Evolutionary conservation across 2,329 filamentous ascomycete species (phyloP).

Genomic region (Nemania sp.): DNA sequence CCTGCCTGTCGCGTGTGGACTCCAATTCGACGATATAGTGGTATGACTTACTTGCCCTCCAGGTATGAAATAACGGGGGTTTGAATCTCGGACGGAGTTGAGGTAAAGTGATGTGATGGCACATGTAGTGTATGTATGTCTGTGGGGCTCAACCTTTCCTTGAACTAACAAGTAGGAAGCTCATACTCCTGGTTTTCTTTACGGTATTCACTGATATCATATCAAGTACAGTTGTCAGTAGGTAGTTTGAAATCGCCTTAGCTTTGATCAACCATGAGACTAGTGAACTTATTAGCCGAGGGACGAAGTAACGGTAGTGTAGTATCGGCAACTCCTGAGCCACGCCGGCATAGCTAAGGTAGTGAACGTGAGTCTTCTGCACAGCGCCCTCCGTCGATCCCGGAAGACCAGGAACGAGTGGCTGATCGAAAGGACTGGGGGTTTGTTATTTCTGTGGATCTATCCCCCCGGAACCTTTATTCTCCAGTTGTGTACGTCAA

Average conservation of each 20-base stretch:
- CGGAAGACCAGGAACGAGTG: slow-evolving; percentile 11
- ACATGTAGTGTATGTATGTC: no score
- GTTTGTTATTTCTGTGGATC: slow-evolving; percentile 13
- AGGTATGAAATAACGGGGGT: no score
- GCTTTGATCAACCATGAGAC: no score
- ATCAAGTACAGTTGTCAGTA: not conserved
- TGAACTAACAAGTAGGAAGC: no score
- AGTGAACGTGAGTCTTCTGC: not conserved
- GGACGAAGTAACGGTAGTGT: not conserved
- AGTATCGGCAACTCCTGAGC: not conserved
- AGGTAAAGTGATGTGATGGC: no score
- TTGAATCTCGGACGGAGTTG: no score
- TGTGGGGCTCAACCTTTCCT: no score
- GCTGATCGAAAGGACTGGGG: slow-evolving; percentile 19
- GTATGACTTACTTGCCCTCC: no score
- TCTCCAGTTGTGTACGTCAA: slow-evolving; percentile 14
- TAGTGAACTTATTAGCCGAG: no score
- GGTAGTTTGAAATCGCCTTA: no score
- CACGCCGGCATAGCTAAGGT: not conserved
- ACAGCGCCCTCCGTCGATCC: slow-evolving; percentile 10
- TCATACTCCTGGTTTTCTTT: no score
- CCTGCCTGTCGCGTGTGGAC: not conserved
- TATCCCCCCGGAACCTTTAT: slow-evolving; percentile 9
- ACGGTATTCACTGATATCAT: not conserved
- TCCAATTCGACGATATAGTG: no score